Conservation (phyloP, 192 early-diverging fungal species). For the Coemansia sp. region DNA sequence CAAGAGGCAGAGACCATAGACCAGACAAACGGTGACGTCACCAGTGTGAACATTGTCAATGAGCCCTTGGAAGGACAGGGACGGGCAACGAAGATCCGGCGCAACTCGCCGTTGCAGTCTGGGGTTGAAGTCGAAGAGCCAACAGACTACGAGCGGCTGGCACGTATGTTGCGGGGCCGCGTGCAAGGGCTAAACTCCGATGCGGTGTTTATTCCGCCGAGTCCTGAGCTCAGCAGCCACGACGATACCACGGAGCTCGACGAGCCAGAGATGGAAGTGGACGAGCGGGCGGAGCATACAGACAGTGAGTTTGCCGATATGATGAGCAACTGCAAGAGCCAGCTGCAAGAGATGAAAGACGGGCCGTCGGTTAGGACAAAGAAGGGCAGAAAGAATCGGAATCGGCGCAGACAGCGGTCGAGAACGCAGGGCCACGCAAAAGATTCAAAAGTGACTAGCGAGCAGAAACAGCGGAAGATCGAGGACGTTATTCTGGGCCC, state of each 20-base stretch:
- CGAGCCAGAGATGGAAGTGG: slow-evolving; percentile 10
- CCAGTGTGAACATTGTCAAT: slow-evolving; percentile 25
- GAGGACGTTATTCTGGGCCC: slow-evolving; percentile 32
- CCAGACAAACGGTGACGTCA: slow-evolving; percentile 2
- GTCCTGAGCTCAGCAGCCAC: slow-evolving; percentile 15
- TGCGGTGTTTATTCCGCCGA: slow-evolving; percentile 33
- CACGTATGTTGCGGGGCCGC: slow-evolving; percentile 33
- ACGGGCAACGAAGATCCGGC: not conserved
- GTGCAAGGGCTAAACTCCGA: slow-evolving; percentile 31
- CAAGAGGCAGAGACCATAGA: not conserved
- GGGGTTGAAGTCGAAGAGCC: slow-evolving; percentile 46
- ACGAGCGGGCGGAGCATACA: not conserved
- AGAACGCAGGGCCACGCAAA: too few relatives aligned
- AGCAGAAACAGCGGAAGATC: slow-evolving; percentile 5
- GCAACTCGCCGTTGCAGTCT: not conserved
- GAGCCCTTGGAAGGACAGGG: not conserved
- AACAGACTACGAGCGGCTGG: slow-evolving; percentile 33
- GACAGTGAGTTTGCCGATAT: slow-evolving; percentile 19
- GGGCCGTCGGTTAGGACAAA: not conserved
- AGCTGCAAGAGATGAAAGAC: slow-evolving; percentile 30
- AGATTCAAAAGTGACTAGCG: not conserved
- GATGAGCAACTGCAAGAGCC: slow-evolving; percentile 40
- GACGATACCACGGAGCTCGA: slow-evolving; percentile 2
- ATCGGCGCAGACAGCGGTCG: slow-evolving; percentile 13
- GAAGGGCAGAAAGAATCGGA: not conserved